Evolutionary conservation across 148 eudicot genomes (phyloP).

Genomic region (Chenopodium album): DNA sequence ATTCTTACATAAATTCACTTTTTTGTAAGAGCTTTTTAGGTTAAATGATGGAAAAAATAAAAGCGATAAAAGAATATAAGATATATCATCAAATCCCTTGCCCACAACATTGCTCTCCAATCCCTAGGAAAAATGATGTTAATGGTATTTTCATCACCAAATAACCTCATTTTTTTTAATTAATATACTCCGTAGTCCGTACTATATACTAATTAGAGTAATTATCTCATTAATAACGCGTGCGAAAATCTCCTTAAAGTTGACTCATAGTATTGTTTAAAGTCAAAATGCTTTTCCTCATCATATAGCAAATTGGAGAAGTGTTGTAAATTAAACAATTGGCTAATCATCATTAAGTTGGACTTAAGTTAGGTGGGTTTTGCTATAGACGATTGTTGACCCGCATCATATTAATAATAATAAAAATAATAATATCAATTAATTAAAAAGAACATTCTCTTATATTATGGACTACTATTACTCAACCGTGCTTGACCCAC

Average conservation of each 20-base stretch:
- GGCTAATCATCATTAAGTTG: constrained; percentile 13
- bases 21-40: too few species aligned
- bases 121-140: too few species aligned
- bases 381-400: constrained; percentile 22
- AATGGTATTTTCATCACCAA: too few species aligned
- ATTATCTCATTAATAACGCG: neutral
- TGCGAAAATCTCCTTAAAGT: neutral
- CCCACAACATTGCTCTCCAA: too few species aligned
- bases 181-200: too few species aligned
- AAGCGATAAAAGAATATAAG: too few species aligned
- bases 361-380: constrained; percentile 26
- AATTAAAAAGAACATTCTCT: constrained; percentile 13
- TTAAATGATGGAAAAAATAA: too few species aligned
- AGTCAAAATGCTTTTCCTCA: constrained; percentile 14
- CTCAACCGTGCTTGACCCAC: constrained; percentile 8
- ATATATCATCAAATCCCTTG: too few species aligned
- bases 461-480: neutral
- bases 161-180: too few species aligned
- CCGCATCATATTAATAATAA: neutral
- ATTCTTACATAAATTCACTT: too few species aligned
- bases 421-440: neutral
- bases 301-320: neutral
- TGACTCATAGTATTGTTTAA: neutral
- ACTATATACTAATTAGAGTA: too few species aligned
- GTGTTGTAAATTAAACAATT: constrained; percentile 10